Base-by-base conservation (phyloP, 441 rosid genomes). In the Adansonia madagascariensis region DNA sequence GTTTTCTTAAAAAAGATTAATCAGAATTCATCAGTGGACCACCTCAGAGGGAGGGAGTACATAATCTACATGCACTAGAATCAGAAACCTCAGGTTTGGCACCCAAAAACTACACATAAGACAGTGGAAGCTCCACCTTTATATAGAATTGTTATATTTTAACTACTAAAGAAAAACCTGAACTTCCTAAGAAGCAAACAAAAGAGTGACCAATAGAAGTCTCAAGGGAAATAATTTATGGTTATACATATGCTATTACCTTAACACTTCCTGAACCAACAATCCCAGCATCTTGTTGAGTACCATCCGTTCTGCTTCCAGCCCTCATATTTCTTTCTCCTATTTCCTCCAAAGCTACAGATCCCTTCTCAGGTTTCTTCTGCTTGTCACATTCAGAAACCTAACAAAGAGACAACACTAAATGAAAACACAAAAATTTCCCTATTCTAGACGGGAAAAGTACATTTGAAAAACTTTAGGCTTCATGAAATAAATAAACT, bases 331-430 rank as follows among this genome's bases (percentile, higher is more conserved):
- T 85, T 79, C 77, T 87, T 64, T 70, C 79, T 64, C 71, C 83
- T 71, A 80, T 71, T 82, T 84, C 85, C 81, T 90, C 89, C 0
- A 80, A 79, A 46, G 78, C 65, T 56, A 55, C 3, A 47, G 86
- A 68, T 66, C 66, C 75, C 85, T 85, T 85, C 64, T 76, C 79
- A 74, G 82, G 75, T 72, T 71, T 88, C 79, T 82, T 88, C 90
- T 88, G 84, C 80, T 5, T 9, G 43, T 66, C 52, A 56, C 9
- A 0, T 50, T 44, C 27, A 17, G 77, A 62, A 75, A 55, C 64
- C 64, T 35, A 55, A 22, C 52, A 55, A 39, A 55, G 35, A 55
- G 18, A 56, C 46, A 50, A 22, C 24, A 55, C 44, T 59, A 59
- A 73, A 59, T 55, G 50, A 17, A 12, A 35, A 52, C 43, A 52